Evolutionary conservation across 345 rosid species (phyloP), one percentile per base, ranked within the genome.

Genomic region (Hibiscus trionum): DNA sequence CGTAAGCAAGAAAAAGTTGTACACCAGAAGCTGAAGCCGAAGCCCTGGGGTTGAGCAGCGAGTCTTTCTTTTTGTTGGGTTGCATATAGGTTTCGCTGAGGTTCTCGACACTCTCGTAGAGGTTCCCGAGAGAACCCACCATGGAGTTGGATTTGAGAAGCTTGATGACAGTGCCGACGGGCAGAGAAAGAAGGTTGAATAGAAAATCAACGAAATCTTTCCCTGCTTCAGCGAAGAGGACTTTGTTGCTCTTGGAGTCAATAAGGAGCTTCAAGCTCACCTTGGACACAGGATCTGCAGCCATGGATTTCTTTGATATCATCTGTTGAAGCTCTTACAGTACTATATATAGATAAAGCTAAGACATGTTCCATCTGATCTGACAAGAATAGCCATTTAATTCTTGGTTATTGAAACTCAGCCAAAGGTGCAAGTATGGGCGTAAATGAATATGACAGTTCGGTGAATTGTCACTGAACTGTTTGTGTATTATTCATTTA

Each of bases 121-220:
- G 67, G 31, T 73, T 75, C 33, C 66, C 71, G 1, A 82, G 42
- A 66, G 69, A 78, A 5, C 82, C 84, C 10, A 37, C 82, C 53
- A 44, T 27, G 57, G 4, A 24, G 35, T 33, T 17, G 1, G 24
- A 33, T 24, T 6, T 49, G 5, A 79, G 16, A 2, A 74, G 71
- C 66, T 49, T 71, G 7, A 33, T 33, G 7, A 79, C 75, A 1
- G 74, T 63, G 6, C 61, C 80, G 0, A 82, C 12, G 4, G 77
- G 77, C 72, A 14, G 16, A 5, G 33, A 76, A 47, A 56, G 78
- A 76, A 39, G 80, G 69, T 69, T 39, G 5, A 63, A 37, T 5
- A 39, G 68, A 4, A 63, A 63, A 63, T 63, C 50, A 37, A 63
- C 68, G 11, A 59, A 67, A 3, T 35, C 66, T 33, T 62, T 62